These are phyloP conservation scores for Cystobasidium ongulense DNA, from an alignment of 768 basidiomycete genomes.

Conservation along the genomic window DNA sequence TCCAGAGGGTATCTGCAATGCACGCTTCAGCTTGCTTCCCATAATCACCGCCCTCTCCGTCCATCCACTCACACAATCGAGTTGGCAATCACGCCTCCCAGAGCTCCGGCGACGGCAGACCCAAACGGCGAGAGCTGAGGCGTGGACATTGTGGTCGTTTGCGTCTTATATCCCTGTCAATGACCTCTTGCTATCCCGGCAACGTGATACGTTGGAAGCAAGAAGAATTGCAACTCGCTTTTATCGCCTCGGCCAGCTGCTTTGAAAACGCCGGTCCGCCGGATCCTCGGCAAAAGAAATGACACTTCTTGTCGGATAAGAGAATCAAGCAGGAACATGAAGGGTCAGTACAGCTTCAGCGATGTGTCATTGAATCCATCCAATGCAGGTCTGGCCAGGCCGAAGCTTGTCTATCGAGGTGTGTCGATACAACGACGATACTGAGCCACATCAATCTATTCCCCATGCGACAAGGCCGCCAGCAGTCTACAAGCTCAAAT, in stretches of 20 bases:
- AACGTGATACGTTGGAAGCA: neutral
- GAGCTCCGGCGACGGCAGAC: conserved; percentile 80
- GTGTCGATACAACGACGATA: neutral
- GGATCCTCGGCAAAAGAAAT: too few relatives aligned
- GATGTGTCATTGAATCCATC: too few relatives aligned
- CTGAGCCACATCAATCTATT: too few relatives aligned
- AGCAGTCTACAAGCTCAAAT: conserved; percentile 60
- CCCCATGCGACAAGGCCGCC: too few relatives aligned
- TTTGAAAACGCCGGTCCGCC: neutral
- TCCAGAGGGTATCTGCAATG: conserved; percentile 80
- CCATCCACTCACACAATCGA: conserved; percentile 56
- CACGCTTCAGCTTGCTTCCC: neutral
- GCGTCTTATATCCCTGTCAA: neutral
- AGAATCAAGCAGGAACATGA: too few relatives aligned
- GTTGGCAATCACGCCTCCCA: conserved; percentile 86
- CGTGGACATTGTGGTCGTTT: neutral
- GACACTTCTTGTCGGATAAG: too few relatives aligned
- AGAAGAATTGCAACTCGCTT: too few relatives aligned
- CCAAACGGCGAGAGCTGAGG: conserved; percentile 67
- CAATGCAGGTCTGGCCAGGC: too few relatives aligned
- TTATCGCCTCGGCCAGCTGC: neutral
- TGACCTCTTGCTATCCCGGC: neutral
- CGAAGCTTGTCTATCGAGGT: too few relatives aligned
- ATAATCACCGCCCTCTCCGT: neutral
- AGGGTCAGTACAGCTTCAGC: too few relatives aligned